Evolutionary conservation across 2,329 filamentous ascomycete genomes (phyloP).

Genomic region (Ophiostoma montium): DNA sequence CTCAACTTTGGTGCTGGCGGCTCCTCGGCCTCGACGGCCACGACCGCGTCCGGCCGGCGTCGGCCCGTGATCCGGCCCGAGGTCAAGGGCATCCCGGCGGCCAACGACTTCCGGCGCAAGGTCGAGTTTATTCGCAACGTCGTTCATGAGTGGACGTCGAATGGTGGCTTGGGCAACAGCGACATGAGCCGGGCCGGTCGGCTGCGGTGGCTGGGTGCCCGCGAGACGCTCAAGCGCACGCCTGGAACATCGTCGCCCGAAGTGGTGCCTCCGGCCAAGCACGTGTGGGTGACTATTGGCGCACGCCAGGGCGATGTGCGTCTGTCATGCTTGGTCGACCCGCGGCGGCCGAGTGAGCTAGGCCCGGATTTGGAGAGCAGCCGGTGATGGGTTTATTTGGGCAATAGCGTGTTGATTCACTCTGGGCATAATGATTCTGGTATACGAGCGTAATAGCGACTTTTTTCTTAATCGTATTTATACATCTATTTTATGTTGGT

Average conservation of each 20-base stretch:
- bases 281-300: constrained; percentile 57
- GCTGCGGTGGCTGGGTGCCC: constrained; percentile 43
- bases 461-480: no score
- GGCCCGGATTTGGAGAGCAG: constrained; percentile 27
- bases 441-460: no score
- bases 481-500: no score
- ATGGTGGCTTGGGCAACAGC: constrained; percentile 56
- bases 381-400: no score
- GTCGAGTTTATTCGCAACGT: constrained; percentile 57
- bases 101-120: constrained; percentile 62
- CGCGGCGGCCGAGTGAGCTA: constrained; percentile 36
- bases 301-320: constrained; percentile 45
- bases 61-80: constrained; percentile 47
- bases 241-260: constrained; percentile 23
- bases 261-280: constrained; percentile 31
- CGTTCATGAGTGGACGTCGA: constrained; percentile 55
- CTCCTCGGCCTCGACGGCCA: neutral
- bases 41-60: constrained; percentile 22
- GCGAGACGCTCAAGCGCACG: constrained; percentile 36
- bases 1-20: constrained; percentile 43
- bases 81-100: constrained; percentile 49
- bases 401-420: no score
- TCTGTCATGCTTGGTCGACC: constrained; percentile 40
- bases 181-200: constrained; percentile 40
- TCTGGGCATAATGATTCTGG: no score